Evolutionary conservation across 495 filamentous ascomycete species (phyloP), one percentile per base, ranked within the genome.

Genomic region (Annulohypoxylon moriforme): DNA sequence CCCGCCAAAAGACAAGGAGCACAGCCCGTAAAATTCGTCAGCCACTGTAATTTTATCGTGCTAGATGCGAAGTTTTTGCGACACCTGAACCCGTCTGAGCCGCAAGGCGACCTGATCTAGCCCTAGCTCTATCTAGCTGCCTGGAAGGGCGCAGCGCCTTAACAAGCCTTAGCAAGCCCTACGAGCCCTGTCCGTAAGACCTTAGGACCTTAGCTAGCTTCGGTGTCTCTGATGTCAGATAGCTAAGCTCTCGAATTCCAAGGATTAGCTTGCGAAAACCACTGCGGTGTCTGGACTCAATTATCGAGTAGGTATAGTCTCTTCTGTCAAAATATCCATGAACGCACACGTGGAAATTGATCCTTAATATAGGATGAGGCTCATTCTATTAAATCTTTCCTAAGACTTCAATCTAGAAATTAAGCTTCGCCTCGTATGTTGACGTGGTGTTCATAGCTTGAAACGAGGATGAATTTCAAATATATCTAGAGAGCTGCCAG

Each of bases 21-120:
- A 60, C 52, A 46, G 44, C 53, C 25, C 31, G 16, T n/a, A 60
- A 47, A 25, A 53, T 64, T 59, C 60, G 42, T 70, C 67, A 59
- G 60, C 44, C 33, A 10, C 16, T 18, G 20, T 44, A 33, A 36
- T 58, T 55, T 49, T 60, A 33, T 59, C 10, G 25, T 52, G 31
- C 33, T 16, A 31, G 22, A 24, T 16, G 52, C 7, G 24, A 38
- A 56, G 27, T n/a, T 52, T 52, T 40, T 16, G 20, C 59, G 59
- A 40, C 42, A 50, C 56, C 38, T 61, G 27, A 52, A 27, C 46
- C 31, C 5, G 25, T 38, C 58, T 62, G 47, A 61, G 55, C 38
- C 65, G 42, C 56, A 60, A 68, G 57, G 64, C 64, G n/a, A 50
- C 58, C 18, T 42, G n/a, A n/a, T 36, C 9, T 40, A 20, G 40